Evolutionary conservation across 768 basidiomycete genomes (phyloP).

Genomic region (Pulveroboletus sp.): DNA sequence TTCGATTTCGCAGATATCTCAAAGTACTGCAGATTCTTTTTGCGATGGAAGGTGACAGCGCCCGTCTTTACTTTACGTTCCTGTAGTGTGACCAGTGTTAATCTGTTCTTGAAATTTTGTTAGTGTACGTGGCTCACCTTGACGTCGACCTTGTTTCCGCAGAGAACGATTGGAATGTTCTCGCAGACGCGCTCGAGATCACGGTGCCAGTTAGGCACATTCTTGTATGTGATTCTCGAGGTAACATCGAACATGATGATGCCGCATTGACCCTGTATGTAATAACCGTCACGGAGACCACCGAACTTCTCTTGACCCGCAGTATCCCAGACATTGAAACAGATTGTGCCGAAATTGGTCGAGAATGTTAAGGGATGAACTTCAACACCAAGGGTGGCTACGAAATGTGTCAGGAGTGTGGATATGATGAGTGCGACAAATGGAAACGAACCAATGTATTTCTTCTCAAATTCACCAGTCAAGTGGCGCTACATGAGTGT

Average conservation of each 20-base stretch:
- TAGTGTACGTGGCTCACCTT: conserved; percentile 58
- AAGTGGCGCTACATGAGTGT: conserved; percentile 77
- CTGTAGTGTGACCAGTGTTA: conserved; percentile 38
- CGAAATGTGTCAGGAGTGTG: conserved; percentile 9
- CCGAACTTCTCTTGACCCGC: conserved; percentile 99
- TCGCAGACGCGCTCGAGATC: conserved; percentile 99
- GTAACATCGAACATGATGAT: conserved; percentile 99
- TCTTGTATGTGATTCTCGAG: conserved; percentile 99
- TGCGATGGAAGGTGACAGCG: conserved; percentile 98
- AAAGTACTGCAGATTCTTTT: conserved; percentile 99
- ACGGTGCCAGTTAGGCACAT: conserved; percentile 99
- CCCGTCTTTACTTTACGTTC: conserved; percentile 99
- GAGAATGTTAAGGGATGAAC: conserved; percentile 94
- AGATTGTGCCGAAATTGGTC: conserved; percentile 98
- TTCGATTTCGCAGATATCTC: conserved; percentile 99
- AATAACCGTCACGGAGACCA: conserved; percentile 94
- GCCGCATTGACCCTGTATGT: conserved; percentile 97
- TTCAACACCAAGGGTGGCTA: conserved; percentile 99
- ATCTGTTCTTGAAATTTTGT: not conserved
- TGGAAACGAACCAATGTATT: conserved; percentile 81
- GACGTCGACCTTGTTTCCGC: conserved; percentile 99
- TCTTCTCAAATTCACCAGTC: conserved; percentile 99
- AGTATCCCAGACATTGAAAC: conserved; percentile 99
- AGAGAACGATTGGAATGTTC: conserved; percentile 98
- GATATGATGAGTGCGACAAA: conserved; percentile 9